Conservation (phyloP, 2,329 filamentous ascomycete species). For the Fusarium vanettenii region DNA sequence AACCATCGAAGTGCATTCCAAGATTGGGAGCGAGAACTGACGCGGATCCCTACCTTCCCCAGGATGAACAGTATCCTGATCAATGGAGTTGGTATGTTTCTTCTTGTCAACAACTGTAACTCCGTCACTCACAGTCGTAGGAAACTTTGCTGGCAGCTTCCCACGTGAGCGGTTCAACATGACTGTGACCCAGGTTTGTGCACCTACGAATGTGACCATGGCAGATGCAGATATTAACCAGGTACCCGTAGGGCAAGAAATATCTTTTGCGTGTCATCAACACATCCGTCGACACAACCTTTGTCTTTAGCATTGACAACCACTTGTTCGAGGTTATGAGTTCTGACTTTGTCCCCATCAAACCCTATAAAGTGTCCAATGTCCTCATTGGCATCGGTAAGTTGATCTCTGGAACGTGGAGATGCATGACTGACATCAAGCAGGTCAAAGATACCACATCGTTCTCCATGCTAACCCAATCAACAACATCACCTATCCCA, state of each 20-base stretch:
- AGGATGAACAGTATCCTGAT: constrained; percentile 1
- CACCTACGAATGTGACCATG: neutral
- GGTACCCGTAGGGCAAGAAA: neutral
- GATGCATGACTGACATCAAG: neutral
- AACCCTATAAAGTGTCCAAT: neutral
- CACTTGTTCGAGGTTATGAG: constrained; percentile 5
- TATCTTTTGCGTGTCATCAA: constrained; percentile 10
- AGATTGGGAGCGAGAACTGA: constrained; percentile 8
- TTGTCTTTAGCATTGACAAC: constrained; percentile 10
- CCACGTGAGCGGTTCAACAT: neutral
- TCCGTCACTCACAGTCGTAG: neutral
- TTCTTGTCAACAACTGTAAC: neutral
- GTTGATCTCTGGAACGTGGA: neutral
- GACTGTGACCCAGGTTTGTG: neutral
- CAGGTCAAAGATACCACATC: neutral
- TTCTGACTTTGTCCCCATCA: constrained; percentile 7
- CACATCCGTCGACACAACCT: constrained; percentile 9
- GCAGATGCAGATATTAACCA: neutral
- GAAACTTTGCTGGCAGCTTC: neutral
- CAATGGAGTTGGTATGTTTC: neutral
- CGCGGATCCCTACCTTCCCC: neutral
- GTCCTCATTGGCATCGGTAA: neutral
- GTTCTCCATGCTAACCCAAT: neutral
- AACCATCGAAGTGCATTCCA: constrained; percentile 13
- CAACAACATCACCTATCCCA: neutral